Percentiles rank a stretch among this genome's conserved stretches.
These are phyloP conservation scores for Saprolegnia parasitica DNA, from an alignment of 352 stramenopile species.

Conservation along the genomic window DNA sequence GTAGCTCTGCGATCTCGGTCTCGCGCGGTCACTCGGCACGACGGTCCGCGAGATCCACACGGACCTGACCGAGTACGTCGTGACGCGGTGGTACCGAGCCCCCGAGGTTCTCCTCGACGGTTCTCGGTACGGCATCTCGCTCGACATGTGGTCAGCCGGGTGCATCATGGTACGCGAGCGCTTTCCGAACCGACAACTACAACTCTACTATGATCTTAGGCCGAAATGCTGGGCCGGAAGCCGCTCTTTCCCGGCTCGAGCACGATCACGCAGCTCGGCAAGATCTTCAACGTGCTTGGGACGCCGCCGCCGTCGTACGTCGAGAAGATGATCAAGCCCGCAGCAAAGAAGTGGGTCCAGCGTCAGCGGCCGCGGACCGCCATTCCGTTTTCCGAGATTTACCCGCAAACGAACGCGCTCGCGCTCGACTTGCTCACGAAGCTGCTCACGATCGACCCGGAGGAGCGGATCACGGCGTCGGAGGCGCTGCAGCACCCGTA, in stretches of 20 bases:
- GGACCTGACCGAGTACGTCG: slow-evolving; percentile 73
- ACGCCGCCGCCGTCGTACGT: slow-evolving; percentile 73
- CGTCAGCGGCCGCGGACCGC: slow-evolving; percentile 46
- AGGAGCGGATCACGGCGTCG: slow-evolving; percentile 78
- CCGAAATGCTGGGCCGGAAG: slow-evolving; percentile 91
- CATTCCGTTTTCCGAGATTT: slow-evolving; percentile 71
- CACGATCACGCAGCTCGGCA: slow-evolving; percentile 96
- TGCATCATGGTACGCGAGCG: slow-evolving; percentile 83
- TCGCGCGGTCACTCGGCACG: slow-evolving; percentile 71
- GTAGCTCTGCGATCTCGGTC: slow-evolving; percentile 92
- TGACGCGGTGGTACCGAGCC: slow-evolving; percentile 77
- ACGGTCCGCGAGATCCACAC: slow-evolving; percentile 38
- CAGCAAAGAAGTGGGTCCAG: slow-evolving; percentile 64
- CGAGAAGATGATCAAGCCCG: slow-evolving; percentile 58
- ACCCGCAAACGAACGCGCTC: slow-evolving; percentile 62
- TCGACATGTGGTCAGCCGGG: slow-evolving; percentile 84
- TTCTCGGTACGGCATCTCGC: slow-evolving; percentile 66
- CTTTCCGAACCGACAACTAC: not conserved
- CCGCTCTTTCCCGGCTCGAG: slow-evolving; percentile 95
- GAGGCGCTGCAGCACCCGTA: slow-evolving; percentile 95
- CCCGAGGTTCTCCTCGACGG: slow-evolving; percentile 91
- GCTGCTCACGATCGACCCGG: slow-evolving; percentile 60
- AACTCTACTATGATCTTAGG: slow-evolving; percentile 27
- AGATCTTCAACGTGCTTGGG: slow-evolving; percentile 93
- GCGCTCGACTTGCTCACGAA: slow-evolving; percentile 72